A percentile compares a stretch with the other conserved stretches of the same genome.
phyloP scores from a whole-genome alignment of 306 rosid species.

The Quercus parvula region DNA sequence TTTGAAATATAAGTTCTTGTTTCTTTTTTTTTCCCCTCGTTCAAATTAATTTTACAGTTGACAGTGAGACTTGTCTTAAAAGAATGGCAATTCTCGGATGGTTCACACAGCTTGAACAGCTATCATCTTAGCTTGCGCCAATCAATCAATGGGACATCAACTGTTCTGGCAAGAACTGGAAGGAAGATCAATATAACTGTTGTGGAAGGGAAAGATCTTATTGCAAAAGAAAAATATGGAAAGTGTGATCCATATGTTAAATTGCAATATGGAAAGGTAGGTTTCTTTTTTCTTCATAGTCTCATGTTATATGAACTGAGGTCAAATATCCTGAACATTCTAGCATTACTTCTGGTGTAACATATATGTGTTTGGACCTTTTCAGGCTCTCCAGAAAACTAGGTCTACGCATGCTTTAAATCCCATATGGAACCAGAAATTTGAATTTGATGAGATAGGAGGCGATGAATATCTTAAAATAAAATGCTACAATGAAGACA shows the following conservation, averaged over 20 bases:
- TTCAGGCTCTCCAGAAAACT: constrained; percentile 66
- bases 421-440: constrained; percentile 74
- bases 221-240: constrained; percentile 64
- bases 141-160: constrained; percentile 66
- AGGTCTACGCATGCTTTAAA: constrained; percentile 43
- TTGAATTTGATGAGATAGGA: constrained; percentile 84
- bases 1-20: constrained; percentile 7
- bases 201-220: constrained; percentile 76
- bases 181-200: constrained; percentile 73
- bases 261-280: constrained; percentile 90
- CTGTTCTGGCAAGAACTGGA: constrained; percentile 65
- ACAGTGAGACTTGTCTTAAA: constrained; percentile 67
- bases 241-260: constrained; percentile 69
- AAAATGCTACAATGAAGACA: constrained; percentile 66
- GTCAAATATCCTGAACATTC: neutral
- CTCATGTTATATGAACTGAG: constrained; percentile 2
- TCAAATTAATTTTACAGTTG: constrained; percentile 49
- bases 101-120: constrained; percentile 61
- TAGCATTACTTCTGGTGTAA: neutral
- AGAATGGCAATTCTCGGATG: constrained; percentile 97
- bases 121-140: constrained; percentile 34
- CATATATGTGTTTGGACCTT: constrained; percentile 16
- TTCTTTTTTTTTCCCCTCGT: constrained; percentile 13
- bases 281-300: constrained; percentile 16
- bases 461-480: constrained; percentile 80